Evolutionary conservation across 129 eudicot genomes (phyloP).

Genomic region (Deinandra increscens): DNA sequence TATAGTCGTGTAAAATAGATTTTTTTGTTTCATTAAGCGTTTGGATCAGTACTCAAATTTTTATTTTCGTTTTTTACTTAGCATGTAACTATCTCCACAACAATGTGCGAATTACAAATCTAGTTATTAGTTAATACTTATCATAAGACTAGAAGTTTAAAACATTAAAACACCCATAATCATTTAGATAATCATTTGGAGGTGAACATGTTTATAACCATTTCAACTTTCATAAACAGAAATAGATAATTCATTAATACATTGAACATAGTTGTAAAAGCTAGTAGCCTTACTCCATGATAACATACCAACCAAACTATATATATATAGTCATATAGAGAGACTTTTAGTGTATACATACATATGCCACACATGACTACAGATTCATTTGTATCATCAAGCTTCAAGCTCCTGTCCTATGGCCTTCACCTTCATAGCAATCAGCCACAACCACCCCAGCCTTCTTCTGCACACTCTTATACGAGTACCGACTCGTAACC

Average conservation of each 20-base stretch:
- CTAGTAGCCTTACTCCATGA: not conserved
- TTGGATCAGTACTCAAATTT: no score
- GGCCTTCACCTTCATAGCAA: conserved; percentile 38
- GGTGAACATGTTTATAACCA: not conserved
- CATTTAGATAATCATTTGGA: no score
- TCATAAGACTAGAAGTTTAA: no score
- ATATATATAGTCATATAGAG: no score
- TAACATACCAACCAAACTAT: conserved; percentile 12
- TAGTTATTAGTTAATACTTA: no score
- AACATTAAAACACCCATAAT: no score
- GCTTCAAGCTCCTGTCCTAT: conserved; percentile 28
- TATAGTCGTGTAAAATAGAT: no score
- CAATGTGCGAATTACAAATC: no score
- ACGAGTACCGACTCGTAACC: conserved; percentile 61
- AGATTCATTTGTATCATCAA: conserved; percentile 32
- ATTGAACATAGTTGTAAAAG: not conserved
- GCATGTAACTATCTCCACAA: no score
- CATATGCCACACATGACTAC: not conserved
- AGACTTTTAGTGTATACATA: not conserved
- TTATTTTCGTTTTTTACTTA: no score
- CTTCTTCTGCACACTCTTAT: conserved; percentile 62
- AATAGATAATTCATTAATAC: not conserved
- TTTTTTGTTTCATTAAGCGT: no score
- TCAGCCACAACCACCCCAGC: conserved; percentile 45
- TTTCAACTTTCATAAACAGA: no score